Percentiles rank a stretch among this genome's conserved stretches.
phyloP scores from a whole-genome alignment of 2,329 filamentous ascomycete species.

The Bipolaris cookei region DNA sequence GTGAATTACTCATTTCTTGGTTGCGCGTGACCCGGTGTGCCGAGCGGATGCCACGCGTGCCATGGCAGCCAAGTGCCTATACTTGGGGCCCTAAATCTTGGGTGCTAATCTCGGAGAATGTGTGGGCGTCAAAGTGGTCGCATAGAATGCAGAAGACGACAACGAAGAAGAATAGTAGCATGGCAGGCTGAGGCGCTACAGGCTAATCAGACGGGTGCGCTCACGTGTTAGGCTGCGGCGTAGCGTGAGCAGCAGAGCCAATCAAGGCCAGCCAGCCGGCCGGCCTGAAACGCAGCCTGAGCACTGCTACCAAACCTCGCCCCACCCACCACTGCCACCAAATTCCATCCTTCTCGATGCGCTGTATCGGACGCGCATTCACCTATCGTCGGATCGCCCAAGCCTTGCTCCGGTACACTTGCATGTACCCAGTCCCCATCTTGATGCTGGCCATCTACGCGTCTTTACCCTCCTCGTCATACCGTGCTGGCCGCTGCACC shows the following conservation, averaged over 20 bases:
- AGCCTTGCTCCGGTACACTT: slow-evolving; percentile 27
- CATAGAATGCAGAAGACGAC: slow-evolving; percentile 5
- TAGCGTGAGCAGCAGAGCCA: slow-evolving; percentile 23
- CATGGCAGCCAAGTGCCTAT: slow-evolving; percentile 15
- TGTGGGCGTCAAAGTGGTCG: slow-evolving; percentile 35
- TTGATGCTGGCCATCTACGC: slow-evolving; percentile 20
- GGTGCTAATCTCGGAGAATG: slow-evolving; percentile 31
- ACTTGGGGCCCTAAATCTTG: slow-evolving; percentile 8
- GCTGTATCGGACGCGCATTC: slow-evolving; percentile 33
- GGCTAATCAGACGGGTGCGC: slow-evolving; percentile 32
- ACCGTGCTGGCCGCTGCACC: slow-evolving; percentile 7
- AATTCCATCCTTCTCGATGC: slow-evolving; percentile 30
- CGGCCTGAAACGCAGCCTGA: slow-evolving; percentile 30
- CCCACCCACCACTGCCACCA: background rate
- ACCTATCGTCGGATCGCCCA: slow-evolving; percentile 44
- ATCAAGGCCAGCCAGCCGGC: slow-evolving; percentile 22
- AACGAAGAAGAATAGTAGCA: slow-evolving; percentile 7
- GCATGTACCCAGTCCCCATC: slow-evolving; percentile 21
- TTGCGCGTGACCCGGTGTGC: background rate
- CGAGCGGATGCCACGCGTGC: slow-evolving; percentile 7
- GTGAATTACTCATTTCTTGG: slow-evolving; percentile 9
- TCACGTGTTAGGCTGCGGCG: slow-evolving; percentile 7
- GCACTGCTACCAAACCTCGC: slow-evolving; percentile 24
- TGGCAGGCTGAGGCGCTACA: slow-evolving; percentile 25
- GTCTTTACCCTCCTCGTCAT: slow-evolving; percentile 29